A percentile compares a stretch with the other conserved stretches of the same genome.
Conservation (phyloP, 805 yeast genomes). For the Grigorovia humatica region DNA sequence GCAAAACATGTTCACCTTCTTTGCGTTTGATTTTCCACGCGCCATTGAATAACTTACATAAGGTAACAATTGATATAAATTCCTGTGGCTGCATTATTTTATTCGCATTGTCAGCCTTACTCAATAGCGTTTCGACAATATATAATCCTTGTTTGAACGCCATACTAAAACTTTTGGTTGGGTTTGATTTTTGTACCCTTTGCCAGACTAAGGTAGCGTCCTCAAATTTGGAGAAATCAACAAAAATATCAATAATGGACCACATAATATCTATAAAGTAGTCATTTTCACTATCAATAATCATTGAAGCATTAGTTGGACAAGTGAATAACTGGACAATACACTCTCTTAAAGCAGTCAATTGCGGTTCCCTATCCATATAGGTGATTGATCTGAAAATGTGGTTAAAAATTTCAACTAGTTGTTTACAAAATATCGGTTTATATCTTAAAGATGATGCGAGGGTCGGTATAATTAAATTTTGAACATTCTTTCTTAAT, state of each 20-base stretch:
- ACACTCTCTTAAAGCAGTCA: conserved; percentile 59
- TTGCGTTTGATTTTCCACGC: conserved; percentile 47
- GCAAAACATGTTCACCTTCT: conserved; percentile 58
- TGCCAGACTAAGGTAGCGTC: conserved; percentile 29
- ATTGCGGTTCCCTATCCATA: conserved; percentile 82
- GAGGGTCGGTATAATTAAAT: conserved; percentile 44
- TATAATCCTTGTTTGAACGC: conserved; percentile 29
- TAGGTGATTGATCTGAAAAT: conserved; percentile 38
- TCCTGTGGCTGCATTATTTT: conserved; percentile 29
- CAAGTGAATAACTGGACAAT: conserved; percentile 85
- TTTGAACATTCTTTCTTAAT: conserved; percentile 39
- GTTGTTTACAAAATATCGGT: conserved; percentile 39
- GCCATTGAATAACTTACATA: conserved; percentile 49
- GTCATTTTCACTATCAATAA: conserved; percentile 30
- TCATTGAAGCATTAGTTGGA: conserved; percentile 59
- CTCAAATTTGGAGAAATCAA: conserved; percentile 32
- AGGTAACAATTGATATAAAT: conserved; percentile 33
- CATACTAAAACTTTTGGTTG: conserved; percentile 27
- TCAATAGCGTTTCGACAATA: conserved; percentile 27
- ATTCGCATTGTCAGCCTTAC: conserved; percentile 26
- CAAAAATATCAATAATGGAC: conserved; percentile 37
- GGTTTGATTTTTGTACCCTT: conserved; percentile 25
- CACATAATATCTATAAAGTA: conserved; percentile 36
- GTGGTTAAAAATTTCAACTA: conserved; percentile 44
- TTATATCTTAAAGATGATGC: conserved; percentile 42